Evolutionary conservation across 257 asterid genomes (phyloP), one percentile per base, ranked within the genome.

Genomic region (Verbena officinalis): DNA sequence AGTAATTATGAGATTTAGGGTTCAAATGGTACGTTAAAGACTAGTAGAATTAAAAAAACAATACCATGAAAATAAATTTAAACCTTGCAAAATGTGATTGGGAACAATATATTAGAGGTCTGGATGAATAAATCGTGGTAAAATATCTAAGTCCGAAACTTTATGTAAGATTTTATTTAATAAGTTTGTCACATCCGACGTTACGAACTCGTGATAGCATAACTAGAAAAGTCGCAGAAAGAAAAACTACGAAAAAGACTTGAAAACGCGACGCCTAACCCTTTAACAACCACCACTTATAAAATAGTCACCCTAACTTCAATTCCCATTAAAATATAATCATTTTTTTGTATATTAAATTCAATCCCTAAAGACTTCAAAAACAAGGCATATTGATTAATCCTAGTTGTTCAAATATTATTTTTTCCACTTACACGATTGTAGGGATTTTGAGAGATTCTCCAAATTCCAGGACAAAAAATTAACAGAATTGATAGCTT

Each of bases 161-260:
- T 43, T 43, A 1, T 6, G 27, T 10, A 1, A 5, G 3, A 20
- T 17, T 0, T 48, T 13, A 27, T 48, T 62, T 62, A 5, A 48
- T 42, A 31, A n/a, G 17, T 43, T 8, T 30, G 50, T 56, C 59
- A 45, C 57, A 56, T 67, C 58, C 16, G 15, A 31, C 58, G 8
- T 21, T 23, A 31, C 7, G 24, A 43, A 24, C 59, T 49, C 61
- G 74, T 58, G 74, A 50, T 34, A 9, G 38, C 38, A 44, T 17
- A 67, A 46, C 65, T 55, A 59, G 19, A 69, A 65, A 67, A 44
- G 72, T 67, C 20, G 48, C n/a, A 20, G 20, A 49, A 19, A 21
- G 19, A n/a, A 12, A 14, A 43, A 55, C 48, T 40, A 24, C 12
- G 15, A 42, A 14, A 67, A 55, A 12, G 22, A 36, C 16, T 31